Percentiles rank a stretch among this genome's conserved stretches.
Evolutionary conservation across 176 grass and related monocot genomes (phyloP).

Genomic region (Phoenix dactylifera): DNA sequence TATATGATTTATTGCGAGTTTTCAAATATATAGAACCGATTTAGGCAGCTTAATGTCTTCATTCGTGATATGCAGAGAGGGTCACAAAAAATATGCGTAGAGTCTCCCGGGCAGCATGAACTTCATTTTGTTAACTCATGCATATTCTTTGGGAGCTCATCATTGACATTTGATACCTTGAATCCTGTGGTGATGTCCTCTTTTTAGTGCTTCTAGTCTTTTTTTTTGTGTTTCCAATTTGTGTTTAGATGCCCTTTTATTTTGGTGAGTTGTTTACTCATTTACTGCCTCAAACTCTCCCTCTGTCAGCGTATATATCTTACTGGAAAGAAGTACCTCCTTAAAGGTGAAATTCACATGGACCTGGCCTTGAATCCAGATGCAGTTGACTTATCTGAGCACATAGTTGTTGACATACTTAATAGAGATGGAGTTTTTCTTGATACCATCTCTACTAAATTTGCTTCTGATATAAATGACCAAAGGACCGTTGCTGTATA

Average conservation of each 20-base stretch:
- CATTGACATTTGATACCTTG: conserved; percentile 58
- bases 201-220: not conserved
- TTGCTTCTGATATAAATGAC: conserved; percentile 38
- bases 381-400: conserved; percentile 40
- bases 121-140: conserved; percentile 80
- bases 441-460: conserved; percentile 41
- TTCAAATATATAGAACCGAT: too few relatives aligned
- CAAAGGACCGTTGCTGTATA: conserved; percentile 38
- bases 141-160: conserved; percentile 71
- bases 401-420: conserved; percentile 63
- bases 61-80: conserved; percentile 48
- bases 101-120: conserved; percentile 69
- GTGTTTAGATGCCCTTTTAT: not conserved
- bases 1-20: too few relatives aligned
- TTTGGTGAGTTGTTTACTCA: not conserved
- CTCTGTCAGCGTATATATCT: conserved; percentile 57
- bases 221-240: conserved; percentile 1
- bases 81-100: conserved; percentile 71
- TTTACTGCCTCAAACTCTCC: conserved; percentile 27
- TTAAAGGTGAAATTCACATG: conserved; percentile 81
- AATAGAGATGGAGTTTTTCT: conserved; percentile 42
- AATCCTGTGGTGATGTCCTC: conserved; percentile 34
- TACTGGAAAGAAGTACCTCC: conserved; percentile 80
- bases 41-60: too few relatives aligned
- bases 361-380: conserved; percentile 35